These are phyloP conservation scores for Ceriops tagal DNA, from an alignment of 345 rosid genomes.

Conservation along the genomic window DNA sequence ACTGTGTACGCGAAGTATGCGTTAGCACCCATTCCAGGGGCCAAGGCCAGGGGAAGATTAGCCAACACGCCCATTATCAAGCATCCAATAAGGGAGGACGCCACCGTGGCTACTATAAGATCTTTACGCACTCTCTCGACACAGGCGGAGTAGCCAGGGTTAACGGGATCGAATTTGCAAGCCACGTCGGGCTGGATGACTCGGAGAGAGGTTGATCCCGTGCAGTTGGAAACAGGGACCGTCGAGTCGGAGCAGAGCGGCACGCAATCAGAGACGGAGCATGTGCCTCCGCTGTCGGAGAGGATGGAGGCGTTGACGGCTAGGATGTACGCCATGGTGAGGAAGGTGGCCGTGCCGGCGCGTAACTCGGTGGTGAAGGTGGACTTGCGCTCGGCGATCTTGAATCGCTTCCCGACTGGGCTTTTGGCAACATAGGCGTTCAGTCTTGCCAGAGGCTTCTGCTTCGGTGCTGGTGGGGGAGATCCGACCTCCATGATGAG, in stretches of 20 bases:
- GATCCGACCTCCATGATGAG: slow-evolving; percentile 20
- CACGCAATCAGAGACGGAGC: slow-evolving; percentile 80
- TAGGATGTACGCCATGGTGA: slow-evolving; percentile 96
- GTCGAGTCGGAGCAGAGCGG: slow-evolving; percentile 69
- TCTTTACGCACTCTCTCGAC: slow-evolving; percentile 64
- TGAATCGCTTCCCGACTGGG: slow-evolving; percentile 67
- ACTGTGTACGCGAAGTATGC: slow-evolving; percentile 93
- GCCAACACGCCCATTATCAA: slow-evolving; percentile 84
- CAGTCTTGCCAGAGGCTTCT: slow-evolving; percentile 43
- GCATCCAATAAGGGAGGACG: slow-evolving; percentile 76
- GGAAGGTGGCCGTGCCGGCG: slow-evolving; percentile 91
- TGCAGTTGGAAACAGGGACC: slow-evolving; percentile 49
- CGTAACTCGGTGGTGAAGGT: slow-evolving; percentile 94
- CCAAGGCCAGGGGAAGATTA: slow-evolving; percentile 78
- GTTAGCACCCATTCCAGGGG: slow-evolving; percentile 96
- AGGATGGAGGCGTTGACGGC: slow-evolving; percentile 97
- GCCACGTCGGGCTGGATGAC: slow-evolving; percentile 54
- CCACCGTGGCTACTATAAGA: slow-evolving; percentile 87
- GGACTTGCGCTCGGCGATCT: slow-evolving; percentile 62
- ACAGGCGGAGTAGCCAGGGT: slow-evolving; percentile 80
- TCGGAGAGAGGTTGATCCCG: slow-evolving; percentile 38
- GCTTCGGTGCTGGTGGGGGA: slow-evolving; percentile 22
- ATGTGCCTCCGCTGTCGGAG: slow-evolving; percentile 90
- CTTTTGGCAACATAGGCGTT: slow-evolving; percentile 49
- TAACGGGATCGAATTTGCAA: slow-evolving; percentile 86